Evolutionary conservation across 1,284 basidiomycete genomes (phyloP).

Genomic region (Laetiporus sulphureus): DNA sequence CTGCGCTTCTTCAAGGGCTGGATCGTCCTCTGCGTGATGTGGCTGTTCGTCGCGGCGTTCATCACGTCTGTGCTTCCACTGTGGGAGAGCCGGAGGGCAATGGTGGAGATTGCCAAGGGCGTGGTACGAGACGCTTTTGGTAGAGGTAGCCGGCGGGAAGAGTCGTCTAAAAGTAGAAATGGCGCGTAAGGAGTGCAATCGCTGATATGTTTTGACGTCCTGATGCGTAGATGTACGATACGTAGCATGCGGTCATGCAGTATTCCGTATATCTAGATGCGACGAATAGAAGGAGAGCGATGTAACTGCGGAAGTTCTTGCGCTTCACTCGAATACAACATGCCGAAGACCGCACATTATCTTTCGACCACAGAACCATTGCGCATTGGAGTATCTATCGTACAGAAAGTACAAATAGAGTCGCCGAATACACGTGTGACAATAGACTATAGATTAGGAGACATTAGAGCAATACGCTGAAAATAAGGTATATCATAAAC

Average conservation of each 20-base stretch:
- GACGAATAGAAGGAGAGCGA: not conserved
- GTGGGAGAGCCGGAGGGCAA: constrained; percentile 7
- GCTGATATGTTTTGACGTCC: too few species aligned
- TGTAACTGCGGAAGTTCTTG: not conserved
- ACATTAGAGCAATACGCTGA: too few species aligned
- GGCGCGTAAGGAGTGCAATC: not conserved
- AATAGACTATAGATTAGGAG: too few species aligned
- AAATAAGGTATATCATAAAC: too few species aligned
- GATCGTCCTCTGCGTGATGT: constrained; percentile 9
- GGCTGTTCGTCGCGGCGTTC: constrained; percentile 9
- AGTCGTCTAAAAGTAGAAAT: not conserved
- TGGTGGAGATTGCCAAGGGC: constrained; percentile 5
- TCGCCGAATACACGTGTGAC: too few species aligned
- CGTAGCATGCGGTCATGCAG: too few species aligned
- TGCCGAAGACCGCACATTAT: too few species aligned
- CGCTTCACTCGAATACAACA: not conserved
- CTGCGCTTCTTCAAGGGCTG: constrained; percentile 9
- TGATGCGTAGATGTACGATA: too few species aligned
- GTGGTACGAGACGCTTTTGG: constrained; percentile 6
- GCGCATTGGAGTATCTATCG: too few species aligned
- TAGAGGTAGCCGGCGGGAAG: not conserved
- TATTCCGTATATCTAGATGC: not conserved
- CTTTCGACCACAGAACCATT: too few species aligned
- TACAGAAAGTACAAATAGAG: too few species aligned
- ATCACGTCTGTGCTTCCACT: constrained; percentile 9